Percentiles rank a stretch among this genome's conserved stretches.
These are phyloP conservation scores for Malassezia nana DNA, from an alignment of 1,284 basidiomycete genomes.

Conservation along the genomic window DNA sequence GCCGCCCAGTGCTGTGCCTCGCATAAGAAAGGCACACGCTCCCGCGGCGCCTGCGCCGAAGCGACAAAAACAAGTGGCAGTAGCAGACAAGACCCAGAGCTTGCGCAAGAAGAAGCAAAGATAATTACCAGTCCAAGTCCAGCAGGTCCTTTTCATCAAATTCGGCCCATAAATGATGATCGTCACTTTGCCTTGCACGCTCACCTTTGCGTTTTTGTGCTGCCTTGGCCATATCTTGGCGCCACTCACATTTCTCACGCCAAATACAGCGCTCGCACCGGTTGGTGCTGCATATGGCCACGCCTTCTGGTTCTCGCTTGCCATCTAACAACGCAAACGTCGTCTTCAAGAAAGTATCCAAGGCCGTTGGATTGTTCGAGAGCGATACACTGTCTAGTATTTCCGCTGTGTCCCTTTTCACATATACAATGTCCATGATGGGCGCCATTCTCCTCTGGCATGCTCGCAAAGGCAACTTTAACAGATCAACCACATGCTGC, in stretches of 20 bases:
- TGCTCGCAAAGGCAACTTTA: neutral
- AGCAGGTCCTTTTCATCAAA: conserved; percentile 14
- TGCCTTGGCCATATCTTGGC: conserved; percentile 16
- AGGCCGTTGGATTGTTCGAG: conserved; percentile 8
- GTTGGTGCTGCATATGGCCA: conserved; percentile 19
- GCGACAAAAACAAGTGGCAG: neutral
- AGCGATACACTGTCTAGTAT: conserved; percentile 26
- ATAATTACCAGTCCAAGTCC: conserved; percentile 8
- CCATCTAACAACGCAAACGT: conserved; percentile 31
- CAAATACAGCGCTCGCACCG: conserved; percentile 38
- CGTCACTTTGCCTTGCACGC: neutral
- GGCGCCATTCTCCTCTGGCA: neutral
- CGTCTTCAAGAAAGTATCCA: conserved; percentile 22
- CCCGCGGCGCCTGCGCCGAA: neutral
- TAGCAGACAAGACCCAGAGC: conserved; percentile 1
- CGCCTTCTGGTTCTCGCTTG: conserved; percentile 22
- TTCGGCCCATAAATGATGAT: conserved; percentile 18
- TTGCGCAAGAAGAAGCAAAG: conserved; percentile 9
- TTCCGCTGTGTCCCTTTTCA: neutral
- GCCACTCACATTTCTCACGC: conserved; percentile 40
- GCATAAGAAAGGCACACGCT: neutral
- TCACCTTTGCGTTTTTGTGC: neutral
- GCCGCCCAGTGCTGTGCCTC: conserved; percentile 8
- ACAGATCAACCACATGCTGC: neutral
- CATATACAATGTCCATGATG: conserved; percentile 4